Base-by-base conservation (phyloP, 805 yeast genomes). In the Spathaspora hagerdaliae region DNA sequence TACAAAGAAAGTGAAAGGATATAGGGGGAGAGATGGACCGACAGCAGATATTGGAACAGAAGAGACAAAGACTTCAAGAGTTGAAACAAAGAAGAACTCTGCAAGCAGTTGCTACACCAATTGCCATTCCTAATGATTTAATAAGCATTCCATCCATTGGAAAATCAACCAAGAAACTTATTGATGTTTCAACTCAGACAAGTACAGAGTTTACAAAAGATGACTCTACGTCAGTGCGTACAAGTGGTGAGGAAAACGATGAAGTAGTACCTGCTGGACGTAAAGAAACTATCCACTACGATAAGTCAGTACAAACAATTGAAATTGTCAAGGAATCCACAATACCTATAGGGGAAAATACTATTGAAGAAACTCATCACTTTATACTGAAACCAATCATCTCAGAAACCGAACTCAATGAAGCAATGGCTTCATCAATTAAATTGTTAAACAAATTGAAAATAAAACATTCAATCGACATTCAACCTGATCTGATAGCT, bases 11-110 rank as follows among this genome's bases (percentile, higher is more conserved):
- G 24, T 19, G 24, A 19, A 19, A 19, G 24, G 24, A 5, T 3
- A 19, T 19, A 19, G 24, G 24, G 5, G 24, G 2, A 19, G n/a
- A 19, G 24, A 19, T 19, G 24, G 24, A 67, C 45, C 53, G 74
- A 48, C 73, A 65, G 47, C 52, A 66, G 13, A 52, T 68, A 41
- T 55, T 71, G 27, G 74, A 71, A 45, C 68, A 69, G 51, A 71
- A 71, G 47, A 55, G 73, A 37, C 69, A 62, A 54, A 57, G 75
- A 47, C 49, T 59, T 14, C 55, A 56, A 40, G 67, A 60, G 44
- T 50, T 61, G 27, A 53, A 57, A 44, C 54, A 49, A 42, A 41
- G 64, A 34, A 42, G 61, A 34, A 24, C 37, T 19, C 15, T 19
- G 14, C 27, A 36, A n/a, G 33, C n/a, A 31, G 24, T 12, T 13